phyloP scores from a whole-genome alignment of 257 asterid species.

The Ajuga chamaepitys region DNA sequence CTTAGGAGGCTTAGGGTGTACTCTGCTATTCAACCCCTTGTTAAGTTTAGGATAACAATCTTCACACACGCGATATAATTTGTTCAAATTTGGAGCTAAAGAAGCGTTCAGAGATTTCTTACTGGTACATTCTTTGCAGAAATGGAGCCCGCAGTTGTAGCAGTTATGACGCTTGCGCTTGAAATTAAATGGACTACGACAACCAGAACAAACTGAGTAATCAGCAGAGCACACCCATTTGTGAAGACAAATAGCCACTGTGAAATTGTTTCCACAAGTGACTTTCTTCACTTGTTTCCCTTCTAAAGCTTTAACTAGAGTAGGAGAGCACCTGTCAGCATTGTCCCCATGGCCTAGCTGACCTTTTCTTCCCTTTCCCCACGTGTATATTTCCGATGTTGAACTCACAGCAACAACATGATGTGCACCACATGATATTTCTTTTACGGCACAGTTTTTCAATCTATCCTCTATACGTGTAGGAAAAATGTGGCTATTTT shows the following conservation, averaged over 20 bases:
- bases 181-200: slow-evolving; percentile 47
- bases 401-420: slow-evolving; percentile 60
- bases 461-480: slow-evolving; percentile 37
- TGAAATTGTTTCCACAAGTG: slow-evolving; percentile 53
- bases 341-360: slow-evolving; percentile 72
- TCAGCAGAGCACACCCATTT: slow-evolving; percentile 29
- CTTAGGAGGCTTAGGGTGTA: slow-evolving; percentile 40
- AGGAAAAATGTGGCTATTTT: slow-evolving; percentile 25
- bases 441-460: slow-evolving; percentile 33
- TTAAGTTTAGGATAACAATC: slow-evolving; percentile 50
- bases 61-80: slow-evolving; percentile 56
- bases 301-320: slow-evolving; percentile 48
- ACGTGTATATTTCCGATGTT: slow-evolving; percentile 55
- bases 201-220: slow-evolving; percentile 52
- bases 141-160: slow-evolving; percentile 69
- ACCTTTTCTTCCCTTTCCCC: slow-evolving; percentile 71
- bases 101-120: slow-evolving; percentile 59
- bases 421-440: slow-evolving; percentile 66
- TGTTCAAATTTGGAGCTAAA: slow-evolving; percentile 51
- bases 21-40: slow-evolving; percentile 30
- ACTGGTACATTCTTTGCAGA: slow-evolving; percentile 49
- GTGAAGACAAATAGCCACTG: slow-evolving; percentile 56
- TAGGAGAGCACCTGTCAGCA: slow-evolving; percentile 41
- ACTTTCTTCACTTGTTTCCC: slow-evolving; percentile 49
- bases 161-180: slow-evolving; percentile 60